Evolutionary conservation across 345 rosid species (phyloP).

Genomic region (Citrus inodora): DNA sequence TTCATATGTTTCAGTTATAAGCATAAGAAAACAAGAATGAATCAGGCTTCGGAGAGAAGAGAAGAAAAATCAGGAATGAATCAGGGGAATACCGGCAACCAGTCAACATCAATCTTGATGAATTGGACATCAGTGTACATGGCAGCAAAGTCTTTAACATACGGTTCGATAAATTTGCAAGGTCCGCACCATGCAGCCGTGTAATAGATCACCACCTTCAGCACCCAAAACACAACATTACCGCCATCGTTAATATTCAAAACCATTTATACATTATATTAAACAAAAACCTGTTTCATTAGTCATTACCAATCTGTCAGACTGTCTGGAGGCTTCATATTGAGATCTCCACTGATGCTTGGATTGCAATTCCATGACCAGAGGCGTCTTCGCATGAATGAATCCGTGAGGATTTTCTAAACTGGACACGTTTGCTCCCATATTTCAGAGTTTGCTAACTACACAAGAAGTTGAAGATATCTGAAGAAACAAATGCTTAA

Average conservation of each 20-base stretch:
- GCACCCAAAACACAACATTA: background rate
- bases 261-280: background rate
- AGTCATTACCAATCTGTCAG: conserved; percentile 54
- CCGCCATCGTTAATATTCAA: background rate
- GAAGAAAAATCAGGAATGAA: background rate
- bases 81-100: conserved; percentile 34
- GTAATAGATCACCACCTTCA: conserved; percentile 68
- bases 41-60: too few species aligned
- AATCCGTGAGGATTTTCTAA: background rate
- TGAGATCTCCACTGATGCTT: conserved; percentile 53
- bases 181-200: conserved; percentile 85
- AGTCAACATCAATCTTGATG: conserved; percentile 73
- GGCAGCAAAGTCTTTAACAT: conserved; percentile 49
- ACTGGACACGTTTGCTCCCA: conserved; percentile 25
- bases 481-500: background rate
- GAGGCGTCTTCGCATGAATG: background rate
- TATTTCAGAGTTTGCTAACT: background rate
- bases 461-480: background rate
- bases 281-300: background rate
- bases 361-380: conserved; percentile 45
- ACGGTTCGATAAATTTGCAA: conserved; percentile 56
- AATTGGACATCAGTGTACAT: conserved; percentile 54
- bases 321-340: conserved; percentile 48
- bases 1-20: background rate
- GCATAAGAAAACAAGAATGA: background rate